Percentiles rank a stretch among this genome's conserved stretches.
phyloP scores from a whole-genome alignment of 1,284 basidiomycete species.

The Papiliotrema flavescens region DNA sequence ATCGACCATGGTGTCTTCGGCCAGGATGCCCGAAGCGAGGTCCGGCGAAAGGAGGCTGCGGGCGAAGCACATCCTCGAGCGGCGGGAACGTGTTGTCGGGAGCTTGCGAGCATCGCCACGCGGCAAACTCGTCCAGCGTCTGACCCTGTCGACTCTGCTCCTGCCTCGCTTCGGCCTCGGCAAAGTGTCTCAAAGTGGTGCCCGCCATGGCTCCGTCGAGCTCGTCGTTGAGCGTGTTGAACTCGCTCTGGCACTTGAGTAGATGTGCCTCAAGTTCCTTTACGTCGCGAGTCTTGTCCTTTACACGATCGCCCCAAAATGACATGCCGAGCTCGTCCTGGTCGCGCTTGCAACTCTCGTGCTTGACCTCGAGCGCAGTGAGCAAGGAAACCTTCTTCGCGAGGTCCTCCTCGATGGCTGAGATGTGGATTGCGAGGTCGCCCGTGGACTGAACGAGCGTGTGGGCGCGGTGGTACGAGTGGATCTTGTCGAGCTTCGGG shows the following conservation, averaged over 20 bases:
- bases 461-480: slow-evolving; percentile 39
- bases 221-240: slow-evolving; percentile 21
- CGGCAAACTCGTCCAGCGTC: slow-evolving; percentile 37
- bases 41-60: slow-evolving; percentile 6
- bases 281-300: slow-evolving; percentile 34
- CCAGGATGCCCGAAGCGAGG: slow-evolving; percentile 5
- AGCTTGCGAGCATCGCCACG: slow-evolving; percentile 25
- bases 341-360: slow-evolving; percentile 18
- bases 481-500: slow-evolving; percentile 38
- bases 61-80: slow-evolving; percentile 32
- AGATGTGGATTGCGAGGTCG: slow-evolving; percentile 26
- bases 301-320: slow-evolving; percentile 38
- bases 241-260: slow-evolving; percentile 15
- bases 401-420: slow-evolving; percentile 28
- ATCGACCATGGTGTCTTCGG: slow-evolving; percentile 4
- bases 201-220: slow-evolving; percentile 18
- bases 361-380: slow-evolving; percentile 35
- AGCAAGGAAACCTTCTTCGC: slow-evolving; percentile 30
- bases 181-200: slow-evolving; percentile 23
- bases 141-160: slow-evolving; percentile 20
- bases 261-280: slow-evolving; percentile 24
- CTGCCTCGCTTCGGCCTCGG: slow-evolving; percentile 24
- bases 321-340: slow-evolving; percentile 29
- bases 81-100: slow-evolving; percentile 32
- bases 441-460: slow-evolving; percentile 22